A percentile compares a stretch with the other conserved stretches of the same genome.
These are phyloP conservation scores for Asclepias syriaca DNA, from an alignment of 257 asterid species.

Conservation along the genomic window DNA sequence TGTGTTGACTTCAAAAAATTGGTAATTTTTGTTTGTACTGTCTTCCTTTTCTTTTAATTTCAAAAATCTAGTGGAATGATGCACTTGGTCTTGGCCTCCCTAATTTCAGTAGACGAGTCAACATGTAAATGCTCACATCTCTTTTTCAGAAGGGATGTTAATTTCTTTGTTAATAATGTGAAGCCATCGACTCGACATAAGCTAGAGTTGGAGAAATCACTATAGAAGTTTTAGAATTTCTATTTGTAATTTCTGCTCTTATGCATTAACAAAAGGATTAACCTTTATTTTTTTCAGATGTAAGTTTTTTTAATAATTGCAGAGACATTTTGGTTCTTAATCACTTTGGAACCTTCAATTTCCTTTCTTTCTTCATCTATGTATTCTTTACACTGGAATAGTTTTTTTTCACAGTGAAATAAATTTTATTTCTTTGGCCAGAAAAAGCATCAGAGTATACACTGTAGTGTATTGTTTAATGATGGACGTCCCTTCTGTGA, in stretches of 20 bases:
- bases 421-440: background rate
- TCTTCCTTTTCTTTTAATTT: background rate
- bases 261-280: background rate
- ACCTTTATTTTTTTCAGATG: background rate
- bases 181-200: background rate
- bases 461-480: background rate
- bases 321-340: background rate
- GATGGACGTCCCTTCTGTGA: background rate
- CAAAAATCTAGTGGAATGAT: background rate
- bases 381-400: background rate
- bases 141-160: background rate
- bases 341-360: background rate
- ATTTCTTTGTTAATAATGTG: background rate
- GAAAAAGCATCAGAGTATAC: background rate
- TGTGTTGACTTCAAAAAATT: slow-evolving; percentile 7
- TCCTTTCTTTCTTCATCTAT: background rate
- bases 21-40: slow-evolving; percentile 2
- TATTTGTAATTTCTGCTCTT: background rate
- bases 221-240: background rate
- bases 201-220: background rate
- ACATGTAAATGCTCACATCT: background rate
- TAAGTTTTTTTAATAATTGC: background rate
- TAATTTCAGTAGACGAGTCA: background rate
- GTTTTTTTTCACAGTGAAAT: background rate
- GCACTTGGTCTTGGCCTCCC: background rate